phyloP scores from a whole-genome alignment of 2,329 filamentous ascomycete species.

The Clarireedia monteithiana region DNA sequence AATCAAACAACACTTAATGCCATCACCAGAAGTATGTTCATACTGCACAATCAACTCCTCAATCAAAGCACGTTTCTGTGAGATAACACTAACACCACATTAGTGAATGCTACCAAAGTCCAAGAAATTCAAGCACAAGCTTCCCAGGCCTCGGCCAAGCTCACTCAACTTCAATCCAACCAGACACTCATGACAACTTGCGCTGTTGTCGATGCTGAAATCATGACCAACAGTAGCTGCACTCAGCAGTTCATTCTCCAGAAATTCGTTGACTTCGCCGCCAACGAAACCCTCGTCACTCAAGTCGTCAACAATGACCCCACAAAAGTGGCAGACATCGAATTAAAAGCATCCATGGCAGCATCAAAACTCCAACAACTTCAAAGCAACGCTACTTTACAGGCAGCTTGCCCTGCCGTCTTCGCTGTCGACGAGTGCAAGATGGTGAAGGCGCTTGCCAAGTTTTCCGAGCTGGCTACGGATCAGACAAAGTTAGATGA shows the following conservation, averaged over 20 bases:
- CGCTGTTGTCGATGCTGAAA: constrained; percentile 27
- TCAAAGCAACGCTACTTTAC: constrained; percentile 14
- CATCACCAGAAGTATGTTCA: constrained; percentile 21
- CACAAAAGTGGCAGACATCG: constrained; percentile 10
- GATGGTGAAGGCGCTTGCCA: background rate
- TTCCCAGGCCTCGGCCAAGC: constrained; percentile 24
- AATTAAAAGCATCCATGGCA: constrained; percentile 10
- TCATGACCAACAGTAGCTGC: constrained; percentile 11
- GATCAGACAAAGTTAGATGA: constrained; percentile 31
- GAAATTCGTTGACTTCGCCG: constrained; percentile 14
- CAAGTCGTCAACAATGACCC: constrained; percentile 10
- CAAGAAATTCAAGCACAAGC: constrained; percentile 33
- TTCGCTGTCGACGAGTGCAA: constrained; percentile 6
- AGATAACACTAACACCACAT: background rate
- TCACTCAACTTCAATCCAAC: constrained; percentile 31
- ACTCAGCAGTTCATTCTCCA: constrained; percentile 12
- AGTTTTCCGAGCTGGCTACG: constrained; percentile 27
- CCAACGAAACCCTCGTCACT: constrained; percentile 11
- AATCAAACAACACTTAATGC: constrained; percentile 32
- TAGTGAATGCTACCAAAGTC: constrained; percentile 31
- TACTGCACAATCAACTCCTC: background rate
- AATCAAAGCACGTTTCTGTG: too few species aligned
- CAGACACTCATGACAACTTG: constrained; percentile 31
- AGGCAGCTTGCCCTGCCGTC: constrained; percentile 11
- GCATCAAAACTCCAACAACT: constrained; percentile 7